A percentile compares a stretch with the other conserved stretches of the same genome.
Evolutionary conservation across 495 filamentous ascomycete species (phyloP).

Genomic region (Xylaria scruposa): DNA sequence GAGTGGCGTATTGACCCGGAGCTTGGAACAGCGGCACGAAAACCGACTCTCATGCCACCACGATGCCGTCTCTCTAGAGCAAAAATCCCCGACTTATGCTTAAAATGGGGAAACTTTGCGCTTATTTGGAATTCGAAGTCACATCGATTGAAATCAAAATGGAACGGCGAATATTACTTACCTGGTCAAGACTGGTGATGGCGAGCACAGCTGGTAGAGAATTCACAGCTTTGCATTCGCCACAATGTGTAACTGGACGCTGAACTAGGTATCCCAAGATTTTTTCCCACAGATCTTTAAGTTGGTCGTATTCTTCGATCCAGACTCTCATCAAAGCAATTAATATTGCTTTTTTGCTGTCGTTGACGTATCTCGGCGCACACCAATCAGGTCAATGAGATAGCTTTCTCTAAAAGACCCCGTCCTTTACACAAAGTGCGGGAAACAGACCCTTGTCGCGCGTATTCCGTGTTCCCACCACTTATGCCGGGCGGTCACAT

Average conservation of each 20-base stretch:
- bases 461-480: not conserved
- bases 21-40: constrained; percentile 8
- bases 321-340: not conserved
- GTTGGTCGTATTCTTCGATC: not conserved
- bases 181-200: not conserved
- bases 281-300: not conserved
- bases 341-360: not conserved
- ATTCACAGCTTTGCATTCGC: not conserved
- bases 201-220: not conserved
- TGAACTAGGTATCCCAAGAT: not conserved
- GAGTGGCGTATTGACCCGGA: not conserved
- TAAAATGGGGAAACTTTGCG: not conserved
- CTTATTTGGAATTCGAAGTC: not conserved
- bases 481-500: not conserved
- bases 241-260: not conserved
- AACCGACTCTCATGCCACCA: not conserved
- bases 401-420: not conserved
- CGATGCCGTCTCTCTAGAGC: not conserved
- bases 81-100: not conserved
- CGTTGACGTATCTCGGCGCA: not conserved
- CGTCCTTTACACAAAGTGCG: not conserved
- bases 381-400: not conserved
- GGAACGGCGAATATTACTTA: not conserved
- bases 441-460: not conserved
- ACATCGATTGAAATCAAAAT: not conserved